These are phyloP conservation scores for Ceratocystis papillata DNA, from an alignment of 2,329 filamentous ascomycete species.

Conservation along the genomic window DNA sequence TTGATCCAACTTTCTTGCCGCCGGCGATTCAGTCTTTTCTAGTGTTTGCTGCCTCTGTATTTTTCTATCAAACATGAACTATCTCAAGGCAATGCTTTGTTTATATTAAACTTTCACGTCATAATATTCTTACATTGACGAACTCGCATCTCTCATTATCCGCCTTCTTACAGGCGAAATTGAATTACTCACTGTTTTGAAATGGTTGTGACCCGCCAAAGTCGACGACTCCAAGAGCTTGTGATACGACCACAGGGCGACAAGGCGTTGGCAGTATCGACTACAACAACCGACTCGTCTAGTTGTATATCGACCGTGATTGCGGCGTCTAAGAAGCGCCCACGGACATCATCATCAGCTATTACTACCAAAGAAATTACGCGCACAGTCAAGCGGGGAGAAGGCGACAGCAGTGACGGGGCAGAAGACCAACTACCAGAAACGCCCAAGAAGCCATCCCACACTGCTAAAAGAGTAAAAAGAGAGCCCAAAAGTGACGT, in stretches of 20 bases:
- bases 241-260: neutral
- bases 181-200: neutral
- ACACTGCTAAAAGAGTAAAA: constrained; percentile 6
- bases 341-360: neutral
- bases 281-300: neutral
- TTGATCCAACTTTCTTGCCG: neutral
- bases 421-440: neutral
- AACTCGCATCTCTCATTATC: too few relatives aligned
- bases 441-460: neutral
- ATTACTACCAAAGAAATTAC: neutral
- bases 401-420: neutral
- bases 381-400: neutral
- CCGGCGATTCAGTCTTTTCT: neutral
- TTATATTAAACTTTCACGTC: neutral
- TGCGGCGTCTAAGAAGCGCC: neutral
- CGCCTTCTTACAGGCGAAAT: too few relatives aligned
- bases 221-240: constrained; percentile 7
- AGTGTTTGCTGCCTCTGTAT: constrained; percentile 11
- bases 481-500: constrained; percentile 7
- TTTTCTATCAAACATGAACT: too few relatives aligned
- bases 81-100: neutral
- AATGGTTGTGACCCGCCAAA: constrained; percentile 12
- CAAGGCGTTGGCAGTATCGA: neutral
- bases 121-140: too few relatives aligned
- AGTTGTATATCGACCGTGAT: neutral